Conservation (phyloP, 2,329 filamentous ascomycete genomes). For the Penicillium frequentans region DNA sequence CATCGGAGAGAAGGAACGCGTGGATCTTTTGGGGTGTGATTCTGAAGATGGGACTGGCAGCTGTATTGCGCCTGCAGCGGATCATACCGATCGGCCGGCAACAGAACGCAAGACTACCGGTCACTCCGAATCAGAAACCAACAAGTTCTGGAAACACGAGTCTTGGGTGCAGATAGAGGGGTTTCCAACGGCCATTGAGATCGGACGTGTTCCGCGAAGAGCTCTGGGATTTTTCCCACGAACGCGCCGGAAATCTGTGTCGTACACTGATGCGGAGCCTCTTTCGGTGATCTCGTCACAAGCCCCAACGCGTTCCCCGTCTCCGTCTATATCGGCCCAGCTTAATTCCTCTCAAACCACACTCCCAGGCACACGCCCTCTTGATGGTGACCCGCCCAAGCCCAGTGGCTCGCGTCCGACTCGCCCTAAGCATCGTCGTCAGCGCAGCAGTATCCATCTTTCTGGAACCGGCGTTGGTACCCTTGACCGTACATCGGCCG, state of each 20-base stretch:
- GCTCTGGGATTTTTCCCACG: conserved; percentile 90
- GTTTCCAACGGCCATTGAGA: conserved; percentile 71
- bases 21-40: conserved; percentile 28
- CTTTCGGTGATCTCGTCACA: conserved; percentile 28
- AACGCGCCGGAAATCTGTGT: conserved; percentile 75
- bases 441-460: conserved; percentile 59
- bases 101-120: conserved; percentile 8
- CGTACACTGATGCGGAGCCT: conserved; percentile 61
- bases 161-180: conserved; percentile 83
- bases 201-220: conserved; percentile 77
- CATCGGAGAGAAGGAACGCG: conserved; percentile 35
- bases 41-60: conserved; percentile 35
- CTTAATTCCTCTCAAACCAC: conserved; percentile 27
- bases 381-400: conserved; percentile 29
- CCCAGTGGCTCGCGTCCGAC: conserved; percentile 21
- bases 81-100: conserved; percentile 1
- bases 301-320: conserved; percentile 31
- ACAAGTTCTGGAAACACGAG: conserved; percentile 78
- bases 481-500: conserved; percentile 57
- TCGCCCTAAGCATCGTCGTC: conserved; percentile 40
- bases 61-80: conserved; percentile 30
- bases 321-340: conserved; percentile 26
- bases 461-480: conserved; percentile 86
- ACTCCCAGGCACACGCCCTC: conserved; percentile 28
- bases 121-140: conserved; percentile 52